Conservation (phyloP, 768 basidiomycete genomes). For the Amanita exitialis region DNA sequence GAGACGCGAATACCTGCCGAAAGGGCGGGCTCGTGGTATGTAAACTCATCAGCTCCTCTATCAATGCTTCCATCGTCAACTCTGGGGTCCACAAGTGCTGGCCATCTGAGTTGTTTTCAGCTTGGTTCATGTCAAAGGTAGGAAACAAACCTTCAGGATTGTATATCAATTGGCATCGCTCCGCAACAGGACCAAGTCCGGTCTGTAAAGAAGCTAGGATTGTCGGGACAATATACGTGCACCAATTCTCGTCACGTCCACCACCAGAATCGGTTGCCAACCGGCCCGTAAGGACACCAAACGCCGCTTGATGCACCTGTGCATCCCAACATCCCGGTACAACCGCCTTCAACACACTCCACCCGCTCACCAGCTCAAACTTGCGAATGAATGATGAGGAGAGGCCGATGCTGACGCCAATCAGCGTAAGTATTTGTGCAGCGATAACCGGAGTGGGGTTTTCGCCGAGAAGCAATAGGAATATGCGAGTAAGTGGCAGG, state of each 20-base stretch:
- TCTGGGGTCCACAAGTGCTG: constrained; percentile 14
- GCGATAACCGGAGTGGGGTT: constrained; percentile 54
- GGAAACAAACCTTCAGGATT: constrained; percentile 12
- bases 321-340: constrained; percentile 63
- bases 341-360: constrained; percentile 62
- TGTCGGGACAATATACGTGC: constrained; percentile 62
- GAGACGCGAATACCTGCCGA: constrained; percentile 64
- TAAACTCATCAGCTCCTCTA: constrained; percentile 61
- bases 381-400: constrained; percentile 64
- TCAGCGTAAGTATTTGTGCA: constrained; percentile 47
- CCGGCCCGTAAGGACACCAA: constrained; percentile 59
- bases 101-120: constrained; percentile 1
- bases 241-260: constrained; percentile 30
- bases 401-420: constrained; percentile 42
- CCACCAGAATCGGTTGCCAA: neutral
- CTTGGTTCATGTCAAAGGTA: neutral
- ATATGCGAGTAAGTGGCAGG: constrained; percentile 72
- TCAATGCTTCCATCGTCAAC: constrained; percentile 44
- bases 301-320: constrained; percentile 54
- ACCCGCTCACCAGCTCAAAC: constrained; percentile 81
- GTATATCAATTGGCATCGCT: constrained; percentile 16
- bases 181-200: constrained; percentile 35
- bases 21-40: constrained; percentile 59
- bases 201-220: constrained; percentile 61
- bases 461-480: constrained; percentile 70